Base-by-base conservation (phyloP, 495 filamentous ascomycete species). In the Trichoderma asperelloides region DNA sequence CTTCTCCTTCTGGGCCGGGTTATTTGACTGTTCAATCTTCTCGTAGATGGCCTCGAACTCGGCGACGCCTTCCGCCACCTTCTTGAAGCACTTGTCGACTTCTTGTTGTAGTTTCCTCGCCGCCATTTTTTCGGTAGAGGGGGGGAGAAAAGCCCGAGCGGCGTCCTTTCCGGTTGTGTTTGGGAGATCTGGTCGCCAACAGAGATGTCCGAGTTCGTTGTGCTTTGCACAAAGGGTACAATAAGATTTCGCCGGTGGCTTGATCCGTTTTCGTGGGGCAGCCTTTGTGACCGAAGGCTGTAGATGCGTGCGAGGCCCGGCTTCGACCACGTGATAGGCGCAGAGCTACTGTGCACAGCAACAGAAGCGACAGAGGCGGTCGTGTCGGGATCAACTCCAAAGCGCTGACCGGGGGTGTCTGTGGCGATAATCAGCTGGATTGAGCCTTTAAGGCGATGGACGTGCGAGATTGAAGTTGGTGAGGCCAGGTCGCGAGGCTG, bases 41-140 rank as follows among this genome's bases (percentile, higher is more conserved):
- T 98, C 96, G 79, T 96, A 92, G 67, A 96, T 96, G 71, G 81
- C 81, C 72, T 98, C 93, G 75, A 98, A 98, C 63, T 90, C 88
- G 64, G 87, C 80, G n/a, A 98, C 92, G 18, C 95, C 95, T 81
- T 97, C 92, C 45, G 84, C 81, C 69, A 97, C 91, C 80, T 94
- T 94, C 80, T 98, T 98, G 87, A 97, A 98, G 85, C 91, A 95
- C 81, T 95, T 95, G 68, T 98, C 95, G 74, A 97, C 93, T 78
- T 97, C 94, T 78, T 97, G 93, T 75, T 92, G 89, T 63, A 96
- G 87, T 82, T 98, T 98, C 75, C 95, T 87, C 74, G 90, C 89
- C 69, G 95, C 90, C 95, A 98, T 98, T 71, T 77, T 80, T 75
- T 16, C 30, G 71, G 65, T 41, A 11, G 21, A 40, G n/a, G 28